Base-by-base conservation (phyloP, 495 filamentous ascomycete species). In the Sordaria brevicollis region DNA sequence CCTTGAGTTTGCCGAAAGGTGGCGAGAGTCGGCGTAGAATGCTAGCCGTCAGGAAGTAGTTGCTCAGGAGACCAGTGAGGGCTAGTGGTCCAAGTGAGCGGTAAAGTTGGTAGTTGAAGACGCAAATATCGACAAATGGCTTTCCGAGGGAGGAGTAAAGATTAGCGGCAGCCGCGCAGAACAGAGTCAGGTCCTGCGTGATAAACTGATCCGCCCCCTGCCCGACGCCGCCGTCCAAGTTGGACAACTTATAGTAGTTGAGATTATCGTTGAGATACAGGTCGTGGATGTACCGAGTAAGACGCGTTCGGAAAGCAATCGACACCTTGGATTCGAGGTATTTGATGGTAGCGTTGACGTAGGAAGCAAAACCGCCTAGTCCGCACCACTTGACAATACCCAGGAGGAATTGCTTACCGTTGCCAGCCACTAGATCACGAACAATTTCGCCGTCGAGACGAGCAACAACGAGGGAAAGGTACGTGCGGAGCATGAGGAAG, bases 231-330 rank as follows among this genome's bases (percentile, higher is more conserved):
- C 96, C 95, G 73, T 99, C 96, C 49, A 97, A 83, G 76, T 97
- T 98, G 49, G 91, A 87, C 65, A 99, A 80, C 79, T 97, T 97
- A 83, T 99, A 98, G 78, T 97, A 99, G 75, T 94, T 94, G 69
- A 96, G 88, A 71, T 94, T 92, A 68, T 93, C 90, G 74, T 96
- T 97, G 29, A 99, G 86, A 78, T 98, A 98, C 29, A 99, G 81
- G 79, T 99, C 96, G 76, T 99, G 96, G 66, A 99, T 97, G 77
- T 99, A 99, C 71, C 96, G 84, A 19, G 96, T 99, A 33, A 99
- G 82, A 2, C 96, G 89, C 8, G 96, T 99, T 38, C 96, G 92
- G 86, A 99, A 99, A 57, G 96, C 93, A 69, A 99, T 99, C 15
- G 94, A 96, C 65, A 98, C 92, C 83, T 99, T 99, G 65, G 92